Percentiles rank a stretch among this genome's conserved stretches.
Conservation (phyloP, 768 basidiomycete species). For the Suillus subalutaceus region DNA sequence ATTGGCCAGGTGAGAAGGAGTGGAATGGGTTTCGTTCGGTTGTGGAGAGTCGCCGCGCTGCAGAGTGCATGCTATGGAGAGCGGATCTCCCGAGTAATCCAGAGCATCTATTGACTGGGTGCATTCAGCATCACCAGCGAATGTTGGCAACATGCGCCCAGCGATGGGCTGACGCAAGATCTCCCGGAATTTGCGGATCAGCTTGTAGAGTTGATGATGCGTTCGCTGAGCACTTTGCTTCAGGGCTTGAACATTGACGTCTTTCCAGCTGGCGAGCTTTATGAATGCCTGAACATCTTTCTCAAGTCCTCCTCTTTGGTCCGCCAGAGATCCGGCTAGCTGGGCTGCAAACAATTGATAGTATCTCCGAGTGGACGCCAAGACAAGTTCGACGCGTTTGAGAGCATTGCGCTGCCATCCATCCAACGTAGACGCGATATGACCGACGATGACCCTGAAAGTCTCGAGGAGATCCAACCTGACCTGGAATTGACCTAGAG, state of each 20-base stretch:
- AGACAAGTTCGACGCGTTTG: slow-evolving; percentile 54
- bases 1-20: slow-evolving; percentile 47
- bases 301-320: slow-evolving; percentile 66
- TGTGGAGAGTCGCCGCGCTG: slow-evolving; percentile 3
- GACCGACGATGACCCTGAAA: slow-evolving; percentile 58
- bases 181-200: slow-evolving; percentile 90
- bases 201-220: slow-evolving; percentile 89
- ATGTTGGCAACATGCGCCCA: slow-evolving; percentile 40
- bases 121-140: slow-evolving; percentile 41
- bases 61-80: neutral
- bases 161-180: slow-evolving; percentile 73
- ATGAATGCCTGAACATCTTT: slow-evolving; percentile 83
- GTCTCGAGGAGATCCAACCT: slow-evolving; percentile 69
- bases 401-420: slow-evolving; percentile 38
- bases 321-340: slow-evolving; percentile 50
- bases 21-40: slow-evolving; percentile 1
- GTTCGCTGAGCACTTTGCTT: slow-evolving; percentile 89
- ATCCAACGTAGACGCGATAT: slow-evolving; percentile 38
- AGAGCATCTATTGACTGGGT: slow-evolving; percentile 15
- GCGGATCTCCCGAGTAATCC: slow-evolving; percentile 10
- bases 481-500: slow-evolving; percentile 81
- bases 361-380: slow-evolving; percentile 62
- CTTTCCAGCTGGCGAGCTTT: slow-evolving; percentile 98
- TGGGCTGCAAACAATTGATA: slow-evolving; percentile 61
- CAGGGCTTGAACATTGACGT: slow-evolving; percentile 92